These are phyloP conservation scores for Brassica nigra DNA, from an alignment of 345 rosid species.

Conservation along the genomic window DNA sequence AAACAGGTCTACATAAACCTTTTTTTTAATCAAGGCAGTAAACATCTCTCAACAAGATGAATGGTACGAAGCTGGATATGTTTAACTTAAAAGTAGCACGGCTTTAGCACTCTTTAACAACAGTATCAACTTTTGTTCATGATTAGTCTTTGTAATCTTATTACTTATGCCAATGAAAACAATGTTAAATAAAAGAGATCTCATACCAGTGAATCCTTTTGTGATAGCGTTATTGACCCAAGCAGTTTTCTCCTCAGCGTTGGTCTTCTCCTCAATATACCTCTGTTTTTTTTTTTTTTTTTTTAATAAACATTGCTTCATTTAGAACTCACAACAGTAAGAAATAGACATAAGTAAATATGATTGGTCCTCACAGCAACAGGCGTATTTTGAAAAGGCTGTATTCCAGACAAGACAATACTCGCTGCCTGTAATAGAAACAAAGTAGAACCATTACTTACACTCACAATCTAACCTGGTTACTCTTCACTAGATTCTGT, in stretches of 20 bases:
- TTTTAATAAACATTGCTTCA: no score
- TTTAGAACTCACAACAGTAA: neutral
- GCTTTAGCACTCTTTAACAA: neutral
- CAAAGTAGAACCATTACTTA: neutral
- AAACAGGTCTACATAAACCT: neutral
- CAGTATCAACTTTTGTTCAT: neutral
- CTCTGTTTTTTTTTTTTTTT: slow-evolving; percentile 56
- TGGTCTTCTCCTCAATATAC: slow-evolving; percentile 56
- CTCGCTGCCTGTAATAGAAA: slow-evolving; percentile 58
- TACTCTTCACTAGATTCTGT: neutral
- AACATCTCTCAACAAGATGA: neutral
- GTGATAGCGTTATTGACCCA: slow-evolving; percentile 60
- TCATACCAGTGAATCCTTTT: slow-evolving; percentile 73
- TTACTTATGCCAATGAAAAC: neutral
- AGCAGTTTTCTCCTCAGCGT: slow-evolving; percentile 48
- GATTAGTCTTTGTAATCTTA: neutral
- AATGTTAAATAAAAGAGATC: neutral
- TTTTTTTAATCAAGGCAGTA: neutral
- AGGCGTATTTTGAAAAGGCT: slow-evolving; percentile 71
- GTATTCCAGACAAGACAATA: slow-evolving; percentile 77
- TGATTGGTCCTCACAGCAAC: slow-evolving; percentile 51
- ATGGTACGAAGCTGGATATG: neutral
- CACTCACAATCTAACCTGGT: neutral
- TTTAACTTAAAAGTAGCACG: neutral
- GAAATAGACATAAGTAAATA: neutral